phyloP scores from a whole-genome alignment of 208 protist genomes.

The Wallacemonas sp. region DNA sequence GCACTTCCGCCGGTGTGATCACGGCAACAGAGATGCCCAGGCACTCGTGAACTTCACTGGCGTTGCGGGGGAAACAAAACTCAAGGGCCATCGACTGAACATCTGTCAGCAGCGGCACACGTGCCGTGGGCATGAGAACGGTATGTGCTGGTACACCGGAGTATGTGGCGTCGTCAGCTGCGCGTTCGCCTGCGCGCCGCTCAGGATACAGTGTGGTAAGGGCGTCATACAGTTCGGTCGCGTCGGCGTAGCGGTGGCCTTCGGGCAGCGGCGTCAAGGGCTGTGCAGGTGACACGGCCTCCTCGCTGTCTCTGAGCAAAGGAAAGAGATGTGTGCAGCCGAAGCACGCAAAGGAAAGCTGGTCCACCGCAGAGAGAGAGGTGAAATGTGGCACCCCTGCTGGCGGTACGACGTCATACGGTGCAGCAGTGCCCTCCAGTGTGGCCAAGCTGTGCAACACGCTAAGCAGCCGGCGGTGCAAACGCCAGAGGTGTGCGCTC shows the following conservation, averaged over 20 bases:
- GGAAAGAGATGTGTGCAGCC: constrained; percentile 25
- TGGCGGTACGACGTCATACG: too few relatives aligned
- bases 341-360: constrained; percentile 49
- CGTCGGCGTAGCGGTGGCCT: background rate
- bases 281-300: too few relatives aligned
- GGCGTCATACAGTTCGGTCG: constrained; percentile 6
- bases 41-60: background rate
- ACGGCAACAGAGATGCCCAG: too few relatives aligned
- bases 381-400: constrained; percentile 13
- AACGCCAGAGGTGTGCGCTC: constrained; percentile 42
- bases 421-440: too few relatives aligned
- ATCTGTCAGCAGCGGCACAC: background rate
- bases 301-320: background rate
- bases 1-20: too few relatives aligned
- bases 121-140: background rate
- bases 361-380: constrained; percentile 12
- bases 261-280: background rate
- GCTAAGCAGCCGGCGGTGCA: constrained; percentile 35
- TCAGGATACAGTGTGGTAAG: background rate
- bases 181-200: background rate
- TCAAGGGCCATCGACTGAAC: background rate
- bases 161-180: background rate
- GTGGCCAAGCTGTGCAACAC: background rate
- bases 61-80: background rate
- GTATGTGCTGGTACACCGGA: too few relatives aligned